Conservation (phyloP, 83 land plant genomes). For the Isoetes engelmannii region DNA sequence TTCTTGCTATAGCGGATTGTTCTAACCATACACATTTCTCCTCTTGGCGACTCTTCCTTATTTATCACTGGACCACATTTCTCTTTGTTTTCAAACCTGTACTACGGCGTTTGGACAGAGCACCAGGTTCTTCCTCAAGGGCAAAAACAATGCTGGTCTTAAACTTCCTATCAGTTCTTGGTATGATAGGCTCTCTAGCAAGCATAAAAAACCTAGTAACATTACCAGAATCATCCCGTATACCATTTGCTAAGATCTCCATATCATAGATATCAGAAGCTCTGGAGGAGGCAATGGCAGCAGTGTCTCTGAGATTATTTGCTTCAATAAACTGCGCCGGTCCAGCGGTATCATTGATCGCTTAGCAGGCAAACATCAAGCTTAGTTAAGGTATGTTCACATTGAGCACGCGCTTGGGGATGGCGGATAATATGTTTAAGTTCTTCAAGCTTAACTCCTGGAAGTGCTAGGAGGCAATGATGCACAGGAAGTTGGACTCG, state of each 20-base stretch:
- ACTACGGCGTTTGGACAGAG: constrained; percentile 19
- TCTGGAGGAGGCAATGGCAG: constrained; percentile 25
- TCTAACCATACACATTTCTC: too few relatives aligned
- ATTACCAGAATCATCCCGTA: constrained; percentile 30
- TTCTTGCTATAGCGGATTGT: too few relatives aligned
- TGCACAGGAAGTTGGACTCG: constrained; percentile 23
- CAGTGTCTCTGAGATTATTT: constrained; percentile 29
- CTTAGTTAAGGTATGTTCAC: constrained; percentile 24
- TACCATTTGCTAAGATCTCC: constrained; percentile 29
- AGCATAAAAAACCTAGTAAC: constrained; percentile 38
- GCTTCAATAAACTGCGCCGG: constrained; percentile 28
- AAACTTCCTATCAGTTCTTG: constrained; percentile 33
- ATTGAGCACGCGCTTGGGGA: constrained; percentile 34
- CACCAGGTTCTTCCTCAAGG: constrained; percentile 18
- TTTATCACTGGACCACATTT: too few relatives aligned
- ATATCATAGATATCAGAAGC: constrained; percentile 39
- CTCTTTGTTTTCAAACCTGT: too few relatives aligned
- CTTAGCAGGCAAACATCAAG: too few relatives aligned
- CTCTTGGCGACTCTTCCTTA: too few relatives aligned
- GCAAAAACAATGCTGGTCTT: constrained; percentile 45
- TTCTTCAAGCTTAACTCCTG: constrained; percentile 20
- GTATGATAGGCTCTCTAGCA: constrained; percentile 39
- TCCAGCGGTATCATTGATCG: too few relatives aligned
- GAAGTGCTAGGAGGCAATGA: constrained; percentile 21
- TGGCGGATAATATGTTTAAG: constrained; percentile 15